Conservation (phyloP, 108 stramenopile genomes). For the Chaetoceros tenuissimus region DNA sequence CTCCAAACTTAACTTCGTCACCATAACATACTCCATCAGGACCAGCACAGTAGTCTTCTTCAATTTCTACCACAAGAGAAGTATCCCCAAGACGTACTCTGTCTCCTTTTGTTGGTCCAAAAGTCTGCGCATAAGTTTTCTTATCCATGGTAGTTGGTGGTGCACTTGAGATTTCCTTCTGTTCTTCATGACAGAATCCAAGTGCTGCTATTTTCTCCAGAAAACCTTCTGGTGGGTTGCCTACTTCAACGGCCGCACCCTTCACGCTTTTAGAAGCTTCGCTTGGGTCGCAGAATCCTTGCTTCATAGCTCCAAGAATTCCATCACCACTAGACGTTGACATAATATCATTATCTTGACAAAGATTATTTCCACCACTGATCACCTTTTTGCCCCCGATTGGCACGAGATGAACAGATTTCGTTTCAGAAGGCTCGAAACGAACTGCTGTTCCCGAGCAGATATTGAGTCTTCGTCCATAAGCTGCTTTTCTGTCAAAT, state of each 20-base stretch:
- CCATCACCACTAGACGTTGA: conserved; percentile 17
- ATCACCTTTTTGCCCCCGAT: conserved; percentile 68
- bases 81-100: conserved; percentile 88
- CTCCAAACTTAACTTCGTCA: conserved; percentile 98
- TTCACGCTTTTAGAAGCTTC: conserved; percentile 12
- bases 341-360: conserved; percentile 7
- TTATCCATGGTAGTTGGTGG: conserved; percentile 37
- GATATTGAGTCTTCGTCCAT: conserved; percentile 89
- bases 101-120: conserved; percentile 85
- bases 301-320: conserved; percentile 23
- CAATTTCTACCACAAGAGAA: conserved; percentile 68
- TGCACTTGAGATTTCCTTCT: conserved; percentile 19
- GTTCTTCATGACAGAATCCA: conserved; percentile 23
- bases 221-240: conserved; percentile 9
- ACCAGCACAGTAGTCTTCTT: conserved; percentile 40
- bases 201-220: conserved; percentile 11
- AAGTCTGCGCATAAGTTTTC: conserved; percentile 61
- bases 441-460: conserved; percentile 89
- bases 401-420: conserved; percentile 84
- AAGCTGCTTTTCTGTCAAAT: conserved; percentile 82
- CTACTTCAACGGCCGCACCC: background rate
- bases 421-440: conserved; percentile 95
- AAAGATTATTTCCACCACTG: conserved; percentile 34
- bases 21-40: conserved; percentile 70
- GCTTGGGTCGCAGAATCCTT: conserved; percentile 19